phyloP scores from a whole-genome alignment of 1,139 yeast species.

The Suhomyces terraborum region DNA sequence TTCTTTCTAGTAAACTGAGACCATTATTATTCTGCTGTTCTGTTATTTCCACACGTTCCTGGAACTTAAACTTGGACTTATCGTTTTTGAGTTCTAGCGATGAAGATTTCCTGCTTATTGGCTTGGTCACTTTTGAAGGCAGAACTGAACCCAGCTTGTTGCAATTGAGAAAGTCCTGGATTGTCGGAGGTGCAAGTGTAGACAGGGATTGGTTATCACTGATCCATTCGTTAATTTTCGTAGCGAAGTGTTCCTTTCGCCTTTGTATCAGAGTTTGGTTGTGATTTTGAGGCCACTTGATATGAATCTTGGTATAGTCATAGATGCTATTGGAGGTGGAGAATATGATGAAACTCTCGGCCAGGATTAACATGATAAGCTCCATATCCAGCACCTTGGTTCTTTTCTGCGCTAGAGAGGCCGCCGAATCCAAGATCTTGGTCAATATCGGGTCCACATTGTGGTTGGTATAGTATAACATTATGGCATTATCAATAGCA shows the following conservation, averaged over 20 bases:
- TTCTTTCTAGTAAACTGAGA: slow-evolving; percentile 44
- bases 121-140: slow-evolving; percentile 28
- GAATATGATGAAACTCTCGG: slow-evolving; percentile 21
- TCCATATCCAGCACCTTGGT: slow-evolving; percentile 23
- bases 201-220: slow-evolving; percentile 7
- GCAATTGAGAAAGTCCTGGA: slow-evolving; percentile 9
- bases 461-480: slow-evolving; percentile 31
- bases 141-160: slow-evolving; percentile 5
- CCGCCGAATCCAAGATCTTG: slow-evolving; percentile 25
- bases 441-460: slow-evolving; percentile 26
- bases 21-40: slow-evolving; percentile 30
- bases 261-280: slow-evolving; percentile 9
- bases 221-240: slow-evolving; percentile 16
- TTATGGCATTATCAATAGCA: slow-evolving; percentile 29
- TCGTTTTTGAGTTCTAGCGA: slow-evolving; percentile 30
- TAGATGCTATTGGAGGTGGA: slow-evolving; percentile 9
- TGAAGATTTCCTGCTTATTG: slow-evolving; percentile 16
- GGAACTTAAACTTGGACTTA: slow-evolving; percentile 35
- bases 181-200: slow-evolving; percentile 1
- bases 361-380: slow-evolving; percentile 20
- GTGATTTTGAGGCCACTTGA: slow-evolving; percentile 15
- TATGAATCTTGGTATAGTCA: slow-evolving; percentile 11
- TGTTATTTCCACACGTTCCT: slow-evolving; percentile 25
- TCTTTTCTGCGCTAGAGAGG: slow-evolving; percentile 20
- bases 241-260: slow-evolving; percentile 12